These are phyloP conservation scores for Mycosphaerelloides madeirae DNA, from an alignment of 2,329 filamentous ascomycete genomes.

Conservation along the genomic window DNA sequence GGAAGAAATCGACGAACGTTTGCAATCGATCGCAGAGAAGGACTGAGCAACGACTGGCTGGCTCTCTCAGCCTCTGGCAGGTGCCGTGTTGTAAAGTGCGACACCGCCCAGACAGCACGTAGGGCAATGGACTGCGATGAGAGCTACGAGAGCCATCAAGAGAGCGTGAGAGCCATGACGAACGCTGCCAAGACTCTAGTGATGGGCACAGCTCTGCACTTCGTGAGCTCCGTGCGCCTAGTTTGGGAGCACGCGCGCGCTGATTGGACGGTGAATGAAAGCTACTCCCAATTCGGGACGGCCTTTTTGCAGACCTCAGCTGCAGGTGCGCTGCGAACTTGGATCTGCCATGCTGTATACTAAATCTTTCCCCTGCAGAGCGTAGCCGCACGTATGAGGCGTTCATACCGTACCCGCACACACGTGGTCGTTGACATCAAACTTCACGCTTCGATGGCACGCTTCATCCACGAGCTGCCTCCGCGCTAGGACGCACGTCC, in stretches of 20 bases:
- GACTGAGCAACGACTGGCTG: constrained; percentile 57
- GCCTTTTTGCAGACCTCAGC: constrained; percentile 8
- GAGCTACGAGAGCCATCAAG: neutral
- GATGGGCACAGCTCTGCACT: too few relatives aligned
- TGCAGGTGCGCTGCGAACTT: constrained; percentile 14
- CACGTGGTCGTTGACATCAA: constrained; percentile 12
- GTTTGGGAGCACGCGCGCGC: too few relatives aligned
- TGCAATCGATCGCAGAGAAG: constrained; percentile 98
- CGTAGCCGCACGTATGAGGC: constrained; percentile 15
- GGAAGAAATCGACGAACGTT: constrained; percentile 95
- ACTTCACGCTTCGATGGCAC: neutral
- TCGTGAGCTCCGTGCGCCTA: too few relatives aligned
- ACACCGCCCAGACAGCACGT: neutral
- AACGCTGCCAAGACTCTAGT: too few relatives aligned
- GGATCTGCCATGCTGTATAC: constrained; percentile 11
- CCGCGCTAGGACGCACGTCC: neutral
- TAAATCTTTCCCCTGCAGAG: constrained; percentile 14
- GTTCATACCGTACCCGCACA: constrained; percentile 17
- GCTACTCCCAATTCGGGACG: too few relatives aligned
- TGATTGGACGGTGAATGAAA: too few relatives aligned
- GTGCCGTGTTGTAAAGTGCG: neutral
- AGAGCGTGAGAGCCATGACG: too few relatives aligned
- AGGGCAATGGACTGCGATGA: constrained; percentile 1
- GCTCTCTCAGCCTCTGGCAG: constrained; percentile 6
- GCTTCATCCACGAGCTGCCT: neutral